Evolutionary conservation across 768 basidiomycete species (phyloP).

Genomic region (Naganishia friedmannii): DNA sequence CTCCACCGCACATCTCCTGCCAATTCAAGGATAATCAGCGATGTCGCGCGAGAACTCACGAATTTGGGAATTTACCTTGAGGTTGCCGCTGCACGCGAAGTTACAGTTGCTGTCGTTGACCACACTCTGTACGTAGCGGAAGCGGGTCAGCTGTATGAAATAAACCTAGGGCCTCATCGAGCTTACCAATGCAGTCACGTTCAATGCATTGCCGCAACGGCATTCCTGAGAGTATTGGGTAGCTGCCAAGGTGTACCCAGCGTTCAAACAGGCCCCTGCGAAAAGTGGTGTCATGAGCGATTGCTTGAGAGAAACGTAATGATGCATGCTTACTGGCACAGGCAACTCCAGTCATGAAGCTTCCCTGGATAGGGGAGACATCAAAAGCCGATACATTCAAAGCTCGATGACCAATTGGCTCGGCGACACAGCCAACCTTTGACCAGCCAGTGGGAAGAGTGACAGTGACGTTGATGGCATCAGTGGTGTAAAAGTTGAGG

Average conservation of each 20-base stretch:
- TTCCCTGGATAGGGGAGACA: not conserved
- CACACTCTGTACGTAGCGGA: not conserved
- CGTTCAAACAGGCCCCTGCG: not conserved
- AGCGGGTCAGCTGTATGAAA: not conserved
- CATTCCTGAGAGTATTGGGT: slow-evolving; percentile 17
- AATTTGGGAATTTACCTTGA: not conserved
- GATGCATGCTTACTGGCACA: slow-evolving; percentile 4
- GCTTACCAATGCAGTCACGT: slow-evolving; percentile 5
- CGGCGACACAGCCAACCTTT: slow-evolving; percentile 50
- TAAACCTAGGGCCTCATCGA: not conserved
- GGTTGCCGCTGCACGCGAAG: not conserved
- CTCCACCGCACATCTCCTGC: not conserved
- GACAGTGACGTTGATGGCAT: slow-evolving; percentile 24
- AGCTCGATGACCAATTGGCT: slow-evolving; percentile 45
- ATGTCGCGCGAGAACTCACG: not conserved
- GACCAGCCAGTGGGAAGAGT: slow-evolving; percentile 45
- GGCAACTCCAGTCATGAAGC: slow-evolving; percentile 14
- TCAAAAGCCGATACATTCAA: slow-evolving; percentile 27
- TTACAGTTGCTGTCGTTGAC: not conserved
- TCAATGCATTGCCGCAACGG: not conserved
- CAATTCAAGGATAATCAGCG: not conserved
- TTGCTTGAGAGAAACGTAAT: too few species aligned
- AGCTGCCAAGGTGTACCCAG: slow-evolving; percentile 1
- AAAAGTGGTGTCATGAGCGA: not conserved
- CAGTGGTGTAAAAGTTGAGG: too few species aligned